These are phyloP conservation scores for Solanum tacnaense DNA, from an alignment of 257 asterid genomes.

Conservation along the genomic window DNA sequence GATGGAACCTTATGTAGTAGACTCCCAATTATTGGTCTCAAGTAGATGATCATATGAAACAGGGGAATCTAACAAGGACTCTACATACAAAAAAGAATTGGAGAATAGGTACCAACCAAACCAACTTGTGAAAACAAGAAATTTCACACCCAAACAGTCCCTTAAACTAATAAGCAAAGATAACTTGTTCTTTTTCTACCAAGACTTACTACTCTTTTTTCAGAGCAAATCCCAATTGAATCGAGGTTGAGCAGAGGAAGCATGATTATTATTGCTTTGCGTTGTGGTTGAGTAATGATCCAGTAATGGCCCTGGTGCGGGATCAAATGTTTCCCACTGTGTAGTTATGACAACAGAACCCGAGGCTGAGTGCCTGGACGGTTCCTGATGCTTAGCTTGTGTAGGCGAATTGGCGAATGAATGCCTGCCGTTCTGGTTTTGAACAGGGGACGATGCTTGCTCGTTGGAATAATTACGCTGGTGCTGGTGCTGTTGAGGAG, in stretches of 20 bases:
- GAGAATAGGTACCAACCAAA: slow-evolving; percentile 13
- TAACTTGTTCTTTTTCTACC: background rate
- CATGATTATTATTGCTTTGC: background rate
- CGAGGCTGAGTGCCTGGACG: slow-evolving; percentile 38
- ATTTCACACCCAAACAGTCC: slow-evolving; percentile 3
- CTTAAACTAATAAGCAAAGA: background rate
- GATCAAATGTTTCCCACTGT: slow-evolving; percentile 88
- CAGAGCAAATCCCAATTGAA: slow-evolving; percentile 61
- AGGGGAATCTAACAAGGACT: slow-evolving; percentile 26
- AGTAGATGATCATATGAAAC: slow-evolving; percentile 16
- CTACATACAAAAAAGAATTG: slow-evolving; percentile 64
- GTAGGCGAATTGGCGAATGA: slow-evolving; percentile 23
- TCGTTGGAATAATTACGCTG: slow-evolving; percentile 7
- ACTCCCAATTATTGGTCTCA: slow-evolving; percentile 32
- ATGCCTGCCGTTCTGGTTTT: slow-evolving; percentile 16
- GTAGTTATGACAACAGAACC: slow-evolving; percentile 74
- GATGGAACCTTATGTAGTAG: background rate
- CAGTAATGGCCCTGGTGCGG: slow-evolving; percentile 21
- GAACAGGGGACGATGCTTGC: slow-evolving; percentile 10
- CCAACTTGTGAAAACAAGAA: background rate
- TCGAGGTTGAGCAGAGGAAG: slow-evolving; percentile 32
- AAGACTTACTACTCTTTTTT: background rate
- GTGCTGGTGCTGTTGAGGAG: slow-evolving; percentile 5
- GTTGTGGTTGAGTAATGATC: slow-evolving; percentile 10
- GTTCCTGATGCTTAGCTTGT: slow-evolving; percentile 24